Base-by-base conservation (phyloP, 139 green algal genomes). In the Desmodesmus armatus region DNA sequence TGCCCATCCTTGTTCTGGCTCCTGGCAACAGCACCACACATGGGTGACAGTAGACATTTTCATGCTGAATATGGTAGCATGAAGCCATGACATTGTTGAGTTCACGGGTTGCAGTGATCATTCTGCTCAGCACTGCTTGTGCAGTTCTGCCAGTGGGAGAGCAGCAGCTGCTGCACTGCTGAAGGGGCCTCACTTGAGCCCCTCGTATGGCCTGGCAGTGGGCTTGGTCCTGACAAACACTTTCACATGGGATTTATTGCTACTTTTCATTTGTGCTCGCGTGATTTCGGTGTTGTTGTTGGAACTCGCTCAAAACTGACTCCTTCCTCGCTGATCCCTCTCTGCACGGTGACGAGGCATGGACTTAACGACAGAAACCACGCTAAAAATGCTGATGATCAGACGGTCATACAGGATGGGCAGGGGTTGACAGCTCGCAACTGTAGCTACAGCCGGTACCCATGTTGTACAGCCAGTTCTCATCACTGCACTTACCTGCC, bases 221-320 rank as follows among this genome's bases (percentile, higher is more conserved):
- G 91, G 91, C 5, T 89, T 73, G 6, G 88, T 92, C 29, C 91
- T 73, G 35, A 94, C 80, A 44, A 88, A 93, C 0, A 92, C 91
- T 63, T 93, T 90, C 2, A 94, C 89, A 53, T 90, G 60, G 60
- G 60, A 69, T 27, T 69, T 69, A n/a, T n/a, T n/a, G n/a, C n/a
- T n/a, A n/a, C n/a, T n/a, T n/a, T n/a, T n/a, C n/a, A n/a, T n/a
- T n/a, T n/a, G n/a, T n/a, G n/a, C n/a, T n/a, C n/a, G n/a, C n/a
- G n/a, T n/a, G 35, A 21, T 9, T 74, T 74, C 66, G 66, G 35
- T 35, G 29, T 74, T 17, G 33, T 74, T 21, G 15, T 33, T 47
- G 27, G n/a, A 69, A 7, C 4, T n/a, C 2, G 6, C 5, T 23
- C 60, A 69, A 33, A 69, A 39, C 60, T 23, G n/a, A 35, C 25